Evolutionary conservation across 495 filamentous ascomycete genomes (phyloP), one percentile per base, ranked within the genome.

Genomic region (Cercophora newfieldiana): DNA sequence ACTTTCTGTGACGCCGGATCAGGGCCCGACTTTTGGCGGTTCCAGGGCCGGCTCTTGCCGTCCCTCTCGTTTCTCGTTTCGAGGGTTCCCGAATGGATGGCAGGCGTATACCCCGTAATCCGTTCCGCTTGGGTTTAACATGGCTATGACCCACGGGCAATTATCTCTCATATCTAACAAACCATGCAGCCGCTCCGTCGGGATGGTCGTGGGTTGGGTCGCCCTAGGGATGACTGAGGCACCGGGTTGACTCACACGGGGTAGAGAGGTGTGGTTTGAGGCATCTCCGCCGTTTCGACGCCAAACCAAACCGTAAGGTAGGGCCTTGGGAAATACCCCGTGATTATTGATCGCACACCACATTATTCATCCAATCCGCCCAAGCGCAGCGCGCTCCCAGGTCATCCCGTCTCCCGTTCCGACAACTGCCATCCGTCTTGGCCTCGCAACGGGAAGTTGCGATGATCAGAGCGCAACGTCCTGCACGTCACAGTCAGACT

Each of bases 21-120:
- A 26, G 25, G 37, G 16, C 26, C 54, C 24, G 54, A 57, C 26
- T 29, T 57, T 26, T 29, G 54, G 22, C 54, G 54, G 54, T 30
- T 30, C 7, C 26, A 57, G 54, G 54, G 54, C 54, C 54, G 54
- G 26, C 54, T 57, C 26, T 57, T 24, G 54, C 54, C 54, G 54
- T 28, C 5, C 21, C 18, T 22, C 26, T 57, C 16, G 21, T 26
- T 22, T 57, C 54, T 57, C 26, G 26, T 18, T n/a, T 25, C 24
- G 7, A 30, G 4, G 21, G 5, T 53, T n/a, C n/a, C n/a, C n/a
- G n/a, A n/a, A n/a, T n/a, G n/a, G n/a, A n/a, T n/a, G n/a, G n/a
- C n/a, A n/a, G n/a, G n/a, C n/a, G n/a, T n/a, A n/a, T n/a, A n/a
- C n/a, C n/a, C n/a, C 50, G 50, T 22, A 53, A 16, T 19, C 37